These are phyloP conservation scores for Monascus purpureus DNA, from an alignment of 495 filamentous ascomycete species.

Conservation along the genomic window DNA sequence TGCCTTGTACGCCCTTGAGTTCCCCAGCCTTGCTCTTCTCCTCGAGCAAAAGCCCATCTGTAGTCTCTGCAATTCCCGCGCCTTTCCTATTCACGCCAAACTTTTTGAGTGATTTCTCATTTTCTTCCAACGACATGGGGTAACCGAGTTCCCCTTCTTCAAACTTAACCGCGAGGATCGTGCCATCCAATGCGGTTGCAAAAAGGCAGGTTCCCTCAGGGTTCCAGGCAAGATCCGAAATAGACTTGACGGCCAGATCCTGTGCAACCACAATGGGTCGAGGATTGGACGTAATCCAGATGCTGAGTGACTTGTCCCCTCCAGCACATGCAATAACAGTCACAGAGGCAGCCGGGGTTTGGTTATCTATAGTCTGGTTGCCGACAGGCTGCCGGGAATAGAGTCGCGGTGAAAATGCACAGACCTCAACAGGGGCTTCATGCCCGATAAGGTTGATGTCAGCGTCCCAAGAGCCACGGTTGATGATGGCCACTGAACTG, in stretches of 20 bases:
- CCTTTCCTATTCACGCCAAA: conserved; percentile 77
- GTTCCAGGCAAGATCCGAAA: conserved; percentile 89
- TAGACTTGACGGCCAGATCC: conserved; percentile 76
- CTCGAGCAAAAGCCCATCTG: conserved; percentile 73
- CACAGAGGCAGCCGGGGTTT: conserved; percentile 38
- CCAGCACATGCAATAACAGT: conserved; percentile 95
- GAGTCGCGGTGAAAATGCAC: conserved; percentile 85
- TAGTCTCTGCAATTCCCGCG: conserved; percentile 79
- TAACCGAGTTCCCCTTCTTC: conserved; percentile 61
- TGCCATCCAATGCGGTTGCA: conserved; percentile 74
- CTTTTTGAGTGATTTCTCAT: conserved; percentile 81
- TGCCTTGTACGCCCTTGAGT: conserved; percentile 71
- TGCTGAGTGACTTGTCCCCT: conserved; percentile 85
- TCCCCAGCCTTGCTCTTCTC: conserved; percentile 87
- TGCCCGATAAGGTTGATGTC: conserved; percentile 97
- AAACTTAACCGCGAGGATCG: conserved; percentile 62
- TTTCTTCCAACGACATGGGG: conserved; percentile 65
- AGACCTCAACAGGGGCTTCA: conserved; percentile 92
- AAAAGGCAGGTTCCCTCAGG: conserved; percentile 83
- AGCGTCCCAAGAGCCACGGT: conserved; percentile 82
- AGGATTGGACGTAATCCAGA: conserved; percentile 95
- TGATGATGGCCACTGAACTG: conserved; percentile 90
- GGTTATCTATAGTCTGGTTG: conserved; percentile 27
- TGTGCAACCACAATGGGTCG: conserved; percentile 77
- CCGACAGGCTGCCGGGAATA: conserved; percentile 58